Evolutionary conservation across 2,329 filamentous ascomycete species (phyloP).

Genomic region (Tolypocladium tropicale): DNA sequence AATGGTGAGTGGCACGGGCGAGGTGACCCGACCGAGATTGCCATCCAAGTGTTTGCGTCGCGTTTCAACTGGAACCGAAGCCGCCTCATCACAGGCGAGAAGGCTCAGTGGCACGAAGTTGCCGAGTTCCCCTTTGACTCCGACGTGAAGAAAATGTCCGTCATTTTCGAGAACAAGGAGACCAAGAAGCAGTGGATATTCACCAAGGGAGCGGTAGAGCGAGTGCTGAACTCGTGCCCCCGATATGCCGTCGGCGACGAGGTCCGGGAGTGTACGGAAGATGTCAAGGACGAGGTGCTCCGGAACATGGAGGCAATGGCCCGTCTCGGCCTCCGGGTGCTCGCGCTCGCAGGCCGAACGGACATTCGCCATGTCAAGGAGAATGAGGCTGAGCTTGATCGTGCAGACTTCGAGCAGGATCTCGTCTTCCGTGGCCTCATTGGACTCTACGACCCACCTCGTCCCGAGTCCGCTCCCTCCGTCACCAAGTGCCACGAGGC

Average conservation of each 20-base stretch:
- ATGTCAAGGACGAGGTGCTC: constrained; percentile 45
- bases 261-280: constrained; percentile 36
- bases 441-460: constrained; percentile 64
- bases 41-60: constrained; percentile 63
- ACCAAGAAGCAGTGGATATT: constrained; percentile 37
- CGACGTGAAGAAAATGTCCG: constrained; percentile 67
- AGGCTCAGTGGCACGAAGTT: constrained; percentile 43
- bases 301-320: constrained; percentile 60
- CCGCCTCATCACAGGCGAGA: constrained; percentile 37
- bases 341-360: constrained; percentile 49
- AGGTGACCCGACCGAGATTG: constrained; percentile 58
- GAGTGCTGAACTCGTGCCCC: constrained; percentile 54
- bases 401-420: constrained; percentile 47
- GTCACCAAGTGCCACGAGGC: constrained; percentile 49
- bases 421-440: constrained; percentile 59
- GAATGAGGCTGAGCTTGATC: constrained; percentile 33
- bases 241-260: constrained; percentile 34
- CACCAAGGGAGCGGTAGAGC: constrained; percentile 60
- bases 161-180: constrained; percentile 44
- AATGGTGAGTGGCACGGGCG: constrained; percentile 49
- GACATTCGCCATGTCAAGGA: constrained; percentile 24
- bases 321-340: constrained; percentile 56
- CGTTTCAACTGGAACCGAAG: constrained; percentile 55
- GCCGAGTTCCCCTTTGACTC: constrained; percentile 68
- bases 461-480: constrained; percentile 52